Conservation (phyloP, 805 yeast species). For the Candida railenensis region DNA sequence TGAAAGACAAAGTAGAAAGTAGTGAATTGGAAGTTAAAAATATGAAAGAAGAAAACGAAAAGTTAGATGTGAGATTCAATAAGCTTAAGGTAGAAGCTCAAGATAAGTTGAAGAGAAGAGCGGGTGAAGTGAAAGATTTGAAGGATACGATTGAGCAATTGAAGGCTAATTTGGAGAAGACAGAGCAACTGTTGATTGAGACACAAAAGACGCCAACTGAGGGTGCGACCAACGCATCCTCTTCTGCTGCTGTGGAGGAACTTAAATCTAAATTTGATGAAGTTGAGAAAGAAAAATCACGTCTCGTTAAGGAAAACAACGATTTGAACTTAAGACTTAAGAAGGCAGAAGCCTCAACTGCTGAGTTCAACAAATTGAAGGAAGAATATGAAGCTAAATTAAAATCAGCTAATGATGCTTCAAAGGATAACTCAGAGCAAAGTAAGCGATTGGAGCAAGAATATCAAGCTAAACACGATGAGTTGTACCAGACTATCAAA, state of each 20-base stretch:
- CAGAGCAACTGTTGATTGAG: constrained; percentile 11
- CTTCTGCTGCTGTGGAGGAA: constrained; percentile 12
- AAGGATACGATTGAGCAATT: constrained; percentile 14
- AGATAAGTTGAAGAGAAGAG: constrained; percentile 24
- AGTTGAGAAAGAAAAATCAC: constrained; percentile 10
- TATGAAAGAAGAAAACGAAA: constrained; percentile 7
- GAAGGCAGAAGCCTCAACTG: not conserved
- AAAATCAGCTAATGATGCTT: constrained; percentile 17
- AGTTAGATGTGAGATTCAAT: constrained; percentile 13
- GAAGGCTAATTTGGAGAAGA: constrained; percentile 14
- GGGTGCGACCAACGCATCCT: constrained; percentile 9
- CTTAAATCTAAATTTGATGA: constrained; percentile 7
- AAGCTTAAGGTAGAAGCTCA: constrained; percentile 27
- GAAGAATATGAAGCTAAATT: constrained; percentile 20
- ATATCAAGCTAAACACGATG: constrained; percentile 17
- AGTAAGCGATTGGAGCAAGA: constrained; percentile 26
- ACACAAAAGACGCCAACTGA: constrained; percentile 15
- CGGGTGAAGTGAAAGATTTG: constrained; percentile 14
- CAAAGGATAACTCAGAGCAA: constrained; percentile 18
- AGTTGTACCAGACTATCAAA: constrained; percentile 16
- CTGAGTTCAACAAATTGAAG: constrained; percentile 16
- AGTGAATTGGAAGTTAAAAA: constrained; percentile 1
- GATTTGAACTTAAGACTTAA: constrained; percentile 1
- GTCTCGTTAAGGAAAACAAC: constrained; percentile 16
- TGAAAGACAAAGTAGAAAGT: constrained; percentile 11